Percentiles rank a stretch among this genome's conserved stretches.
phyloP scores from a whole-genome alignment of 306 rosid genomes.

The Cercis canadensis region DNA sequence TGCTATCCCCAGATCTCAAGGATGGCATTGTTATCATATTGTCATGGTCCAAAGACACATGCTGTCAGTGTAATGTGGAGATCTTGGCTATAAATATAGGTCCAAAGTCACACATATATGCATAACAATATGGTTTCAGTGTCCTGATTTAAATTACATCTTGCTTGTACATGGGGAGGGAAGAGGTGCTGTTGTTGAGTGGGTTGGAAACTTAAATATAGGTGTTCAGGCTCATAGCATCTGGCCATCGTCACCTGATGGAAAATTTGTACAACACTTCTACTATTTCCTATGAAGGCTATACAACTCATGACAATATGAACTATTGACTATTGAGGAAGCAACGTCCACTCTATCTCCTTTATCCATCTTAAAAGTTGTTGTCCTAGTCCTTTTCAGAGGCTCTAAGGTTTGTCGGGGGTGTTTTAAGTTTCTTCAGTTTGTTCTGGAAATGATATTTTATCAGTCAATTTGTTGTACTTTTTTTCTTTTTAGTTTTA shows the following conservation, averaged over 20 bases:
- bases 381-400: slow-evolving; percentile 20
- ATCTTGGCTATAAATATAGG: slow-evolving; percentile 26
- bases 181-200: slow-evolving; percentile 32
- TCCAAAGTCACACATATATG: slow-evolving; percentile 18
- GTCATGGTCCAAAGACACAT: not conserved
- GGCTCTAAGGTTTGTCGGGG: slow-evolving; percentile 25
- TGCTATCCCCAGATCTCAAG: not conserved
- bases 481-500: not conserved
- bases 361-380: slow-evolving; percentile 20
- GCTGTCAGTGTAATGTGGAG: slow-evolving; percentile 16
- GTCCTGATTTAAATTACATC: slow-evolving; percentile 13
- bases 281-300: slow-evolving; percentile 24
- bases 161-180: slow-evolving; percentile 36
- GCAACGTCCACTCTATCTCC: slow-evolving; percentile 36
- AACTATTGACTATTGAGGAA: slow-evolving; percentile 22
- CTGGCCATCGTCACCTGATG: not conserved
- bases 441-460: slow-evolving; percentile 19
- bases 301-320: slow-evolving; percentile 27
- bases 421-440: not conserved
- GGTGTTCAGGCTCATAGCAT: slow-evolving; percentile 5
- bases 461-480: slow-evolving; percentile 20
- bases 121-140: slow-evolving; percentile 4
- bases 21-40: not conserved
- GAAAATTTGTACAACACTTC: not conserved
- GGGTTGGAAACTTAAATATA: slow-evolving; percentile 35